Base-by-base conservation (phyloP, 352 stramenopile species). In the Pythium dissimile region DNA sequence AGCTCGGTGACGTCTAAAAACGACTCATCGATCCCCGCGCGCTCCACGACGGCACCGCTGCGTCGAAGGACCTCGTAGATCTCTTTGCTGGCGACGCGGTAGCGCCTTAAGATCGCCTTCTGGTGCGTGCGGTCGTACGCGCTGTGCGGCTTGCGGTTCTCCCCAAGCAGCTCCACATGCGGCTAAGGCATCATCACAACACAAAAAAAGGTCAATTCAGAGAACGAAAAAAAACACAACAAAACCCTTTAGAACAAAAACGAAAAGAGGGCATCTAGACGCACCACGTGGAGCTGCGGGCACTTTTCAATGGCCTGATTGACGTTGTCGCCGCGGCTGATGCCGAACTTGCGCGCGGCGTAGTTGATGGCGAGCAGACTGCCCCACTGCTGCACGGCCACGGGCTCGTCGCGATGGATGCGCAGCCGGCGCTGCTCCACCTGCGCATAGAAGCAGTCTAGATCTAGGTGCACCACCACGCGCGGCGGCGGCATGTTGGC, bases 371-470 rank as follows among this genome's bases (percentile, higher is more conserved):
- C 85, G 46, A 94, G 71, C 45, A 94, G 58, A 76, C 62, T 84
- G 15, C 83, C 82, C 86, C 86, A 95, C 57, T 95, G 86, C 64
- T 95, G 86, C 44, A 89, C 86, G 1, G 84, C 86, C 37, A 93
- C 55, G 2, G 86, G 86, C 48, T 88, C 48, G 0, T 73, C 71
- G 24, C 73, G 69, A 16, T 76, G 71, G 46, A 95, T 88, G 0
- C 71, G 45, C n/a, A 93, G 81, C 5, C 86, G 72, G 11, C 73
- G 74, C 50, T 88, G 73, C 62, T 95, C 86, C 30, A 95, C 86
- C 64, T 93, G 84, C 54, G 84, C 81, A 54, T 95, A 95, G 71
- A 92, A 95, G 71, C 84, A 95, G 69, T 95, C 86, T 47, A 93
- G 79, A 50, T 95, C 86, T 50, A 94, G 56, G 58, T 94, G 85